These are phyloP conservation scores for Claviceps fusiformis DNA, from an alignment of 2,329 filamentous ascomycete species.

Conservation along the genomic window DNA sequence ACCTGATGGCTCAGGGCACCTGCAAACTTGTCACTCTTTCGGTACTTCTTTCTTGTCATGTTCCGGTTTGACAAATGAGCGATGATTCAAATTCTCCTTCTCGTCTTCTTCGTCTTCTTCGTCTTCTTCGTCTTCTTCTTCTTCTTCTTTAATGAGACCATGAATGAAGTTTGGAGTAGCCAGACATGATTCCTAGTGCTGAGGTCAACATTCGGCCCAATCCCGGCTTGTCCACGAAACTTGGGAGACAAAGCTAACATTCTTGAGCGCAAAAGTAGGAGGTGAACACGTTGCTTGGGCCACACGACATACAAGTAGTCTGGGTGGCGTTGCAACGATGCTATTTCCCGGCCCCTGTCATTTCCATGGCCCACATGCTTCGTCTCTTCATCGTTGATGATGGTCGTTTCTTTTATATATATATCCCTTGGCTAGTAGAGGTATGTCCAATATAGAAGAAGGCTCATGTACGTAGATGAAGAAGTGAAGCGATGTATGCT, in stretches of 20 bases:
- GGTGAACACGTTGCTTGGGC: slow-evolving; percentile 1
- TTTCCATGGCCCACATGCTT: too few species aligned
- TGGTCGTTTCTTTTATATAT: too few species aligned
- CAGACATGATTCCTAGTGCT: slow-evolving; percentile 1
- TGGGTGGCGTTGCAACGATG: background rate
- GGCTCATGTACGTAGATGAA: background rate
- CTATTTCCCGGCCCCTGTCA: background rate
- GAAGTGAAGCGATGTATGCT: background rate
- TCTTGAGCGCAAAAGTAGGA: slow-evolving; percentile 4
- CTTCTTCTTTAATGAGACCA: slow-evolving; percentile 18
- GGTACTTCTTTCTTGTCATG: background rate
- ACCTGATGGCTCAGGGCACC: background rate
- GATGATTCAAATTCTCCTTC: slow-evolving; percentile 17
- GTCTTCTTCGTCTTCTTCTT: slow-evolving; percentile 5
- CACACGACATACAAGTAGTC: slow-evolving; percentile 2
- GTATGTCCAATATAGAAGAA: background rate
- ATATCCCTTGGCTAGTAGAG: background rate
- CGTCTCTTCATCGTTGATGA: too few species aligned
- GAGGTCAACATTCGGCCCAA: background rate
- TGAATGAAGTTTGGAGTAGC: slow-evolving; percentile 9
- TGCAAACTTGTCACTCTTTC: background rate
- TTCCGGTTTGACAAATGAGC: slow-evolving; percentile 10
- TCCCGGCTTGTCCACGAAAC: background rate
- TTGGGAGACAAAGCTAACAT: slow-evolving; percentile 5
- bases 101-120: background rate